A percentile compares a stretch with the other conserved stretches of the same genome.
phyloP scores from a whole-genome alignment of 1,284 basidiomycete genomes.

The Fistulinella cinereoalba region DNA sequence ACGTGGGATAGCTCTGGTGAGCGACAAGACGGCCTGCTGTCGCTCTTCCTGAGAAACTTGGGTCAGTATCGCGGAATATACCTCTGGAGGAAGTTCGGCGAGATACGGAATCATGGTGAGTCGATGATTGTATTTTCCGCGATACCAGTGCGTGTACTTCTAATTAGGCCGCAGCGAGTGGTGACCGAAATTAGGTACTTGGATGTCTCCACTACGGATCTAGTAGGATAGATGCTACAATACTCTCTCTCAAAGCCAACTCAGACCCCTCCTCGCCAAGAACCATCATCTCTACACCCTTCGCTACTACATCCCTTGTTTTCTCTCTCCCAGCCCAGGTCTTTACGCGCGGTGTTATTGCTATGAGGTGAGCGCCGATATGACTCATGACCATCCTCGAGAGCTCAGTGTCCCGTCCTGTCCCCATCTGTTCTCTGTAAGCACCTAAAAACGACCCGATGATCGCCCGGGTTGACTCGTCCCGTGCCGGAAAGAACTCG shows the following conservation, averaged over 20 bases:
- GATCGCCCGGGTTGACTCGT: slow-evolving; percentile 31
- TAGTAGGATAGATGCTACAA: no score
- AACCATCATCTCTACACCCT: slow-evolving; percentile 24
- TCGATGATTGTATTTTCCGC: no score
- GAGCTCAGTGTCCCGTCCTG: slow-evolving; percentile 17
- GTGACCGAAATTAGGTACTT: no score
- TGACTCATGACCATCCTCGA: slow-evolving; percentile 39
- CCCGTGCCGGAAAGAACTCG: slow-evolving; percentile 42
- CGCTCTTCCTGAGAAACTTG: slow-evolving; percentile 41
- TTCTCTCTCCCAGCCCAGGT: slow-evolving; percentile 45
- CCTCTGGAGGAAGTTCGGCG: slow-evolving; percentile 51
- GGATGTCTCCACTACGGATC: no score
- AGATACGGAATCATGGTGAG: slow-evolving; percentile 18
- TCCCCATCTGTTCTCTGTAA: slow-evolving; percentile 36
- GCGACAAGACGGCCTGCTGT: slow-evolving; percentile 46
- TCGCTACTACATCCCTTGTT: slow-evolving; percentile 45
- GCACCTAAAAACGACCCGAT: slow-evolving; percentile 42
- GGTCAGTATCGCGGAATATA: slow-evolving; percentile 53
- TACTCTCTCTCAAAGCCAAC: neutral
- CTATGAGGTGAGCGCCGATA: slow-evolving; percentile 49
- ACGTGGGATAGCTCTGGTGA: slow-evolving; percentile 54
- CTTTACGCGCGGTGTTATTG: slow-evolving; percentile 40
- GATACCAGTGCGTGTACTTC: no score
- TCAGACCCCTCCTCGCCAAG: neutral
- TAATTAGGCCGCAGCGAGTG: no score